Evolutionary conservation across 768 basidiomycete species (phyloP).

Genomic region (Lyophyllum shimeji): DNA sequence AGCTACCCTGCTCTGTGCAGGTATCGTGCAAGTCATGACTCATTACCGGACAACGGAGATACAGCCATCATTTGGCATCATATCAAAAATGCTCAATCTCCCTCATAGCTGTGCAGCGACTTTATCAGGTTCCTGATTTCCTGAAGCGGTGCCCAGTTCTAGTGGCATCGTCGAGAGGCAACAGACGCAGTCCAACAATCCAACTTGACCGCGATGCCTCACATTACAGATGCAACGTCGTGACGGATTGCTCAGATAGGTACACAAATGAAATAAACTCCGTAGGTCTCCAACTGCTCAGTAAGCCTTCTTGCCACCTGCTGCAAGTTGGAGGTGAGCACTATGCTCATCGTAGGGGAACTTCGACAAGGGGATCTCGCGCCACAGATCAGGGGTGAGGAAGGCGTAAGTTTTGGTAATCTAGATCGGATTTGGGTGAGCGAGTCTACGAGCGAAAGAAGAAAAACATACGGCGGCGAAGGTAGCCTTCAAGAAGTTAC

Average conservation of each 20-base stretch:
- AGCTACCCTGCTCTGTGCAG: background rate
- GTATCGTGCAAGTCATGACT: too few relatives aligned
- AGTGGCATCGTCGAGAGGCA: too few relatives aligned
- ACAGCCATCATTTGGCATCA: too few relatives aligned
- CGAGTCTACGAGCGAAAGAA: background rate
- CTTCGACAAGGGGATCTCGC: conserved; percentile 87
- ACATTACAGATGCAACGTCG: background rate
- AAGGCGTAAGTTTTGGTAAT: conserved; percentile 98
- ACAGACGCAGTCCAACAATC: too few relatives aligned
- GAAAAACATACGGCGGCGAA: conserved; percentile 73
- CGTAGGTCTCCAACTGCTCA: conserved; percentile 20
- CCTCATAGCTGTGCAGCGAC: too few relatives aligned
- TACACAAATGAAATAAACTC: conserved; percentile 14
- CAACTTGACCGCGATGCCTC: background rate
- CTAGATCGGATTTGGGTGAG: conserved; percentile 33
- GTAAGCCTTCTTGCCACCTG: conserved; percentile 80
- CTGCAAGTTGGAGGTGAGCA: conserved; percentile 82
- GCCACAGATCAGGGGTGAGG: conserved; percentile 98
- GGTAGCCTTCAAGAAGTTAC: conserved; percentile 98
- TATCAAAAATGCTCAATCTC: too few relatives aligned
- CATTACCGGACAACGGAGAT: too few relatives aligned
- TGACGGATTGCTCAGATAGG: conserved; percentile 13
- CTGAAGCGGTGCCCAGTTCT: too few relatives aligned
- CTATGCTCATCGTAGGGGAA: conserved; percentile 95
- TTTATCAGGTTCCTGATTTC: too few relatives aligned